Conservation (phyloP, 495 filamentous ascomycete species). For the Xylaria palmicola region DNA sequence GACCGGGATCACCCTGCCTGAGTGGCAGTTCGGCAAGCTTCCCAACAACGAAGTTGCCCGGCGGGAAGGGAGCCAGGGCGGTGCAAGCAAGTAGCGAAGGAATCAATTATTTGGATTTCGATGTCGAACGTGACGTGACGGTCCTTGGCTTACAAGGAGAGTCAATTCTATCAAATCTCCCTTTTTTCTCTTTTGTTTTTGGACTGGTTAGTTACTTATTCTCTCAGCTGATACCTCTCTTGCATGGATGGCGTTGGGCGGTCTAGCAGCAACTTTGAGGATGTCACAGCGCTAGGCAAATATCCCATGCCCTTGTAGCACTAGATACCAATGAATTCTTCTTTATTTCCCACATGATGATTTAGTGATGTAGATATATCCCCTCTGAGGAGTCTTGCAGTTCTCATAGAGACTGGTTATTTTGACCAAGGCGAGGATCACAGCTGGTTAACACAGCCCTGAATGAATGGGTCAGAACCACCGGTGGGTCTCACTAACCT, state of each 20-base stretch:
- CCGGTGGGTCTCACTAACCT: no score
- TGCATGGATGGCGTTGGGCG: slow-evolving; percentile 8
- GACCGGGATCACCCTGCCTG: slow-evolving; percentile 71
- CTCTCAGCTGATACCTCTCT: not conserved
- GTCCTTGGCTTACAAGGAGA: not conserved
- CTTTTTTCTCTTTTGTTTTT: not conserved
- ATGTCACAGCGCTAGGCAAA: slow-evolving; percentile 6
- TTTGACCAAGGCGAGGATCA: no score
- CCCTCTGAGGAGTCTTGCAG: no score
- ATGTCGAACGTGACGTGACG: no score
- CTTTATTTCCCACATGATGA: not conserved
- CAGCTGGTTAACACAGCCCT: no score
- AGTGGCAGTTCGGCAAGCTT: slow-evolving; percentile 62
- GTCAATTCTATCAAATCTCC: not conserved
- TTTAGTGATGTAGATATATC: no score
- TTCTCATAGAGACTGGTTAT: no score
- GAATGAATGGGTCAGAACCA: no score
- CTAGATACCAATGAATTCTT: slow-evolving; percentile 3
- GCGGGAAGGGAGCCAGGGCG: not conserved
- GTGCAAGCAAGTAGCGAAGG: not conserved
- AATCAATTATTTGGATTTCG: not conserved
- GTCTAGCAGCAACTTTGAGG: not conserved
- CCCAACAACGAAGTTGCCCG: slow-evolving; percentile 20
- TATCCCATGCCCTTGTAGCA: slow-evolving; percentile 7
- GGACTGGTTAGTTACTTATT: not conserved